Evolutionary conservation across 1,139 yeast genomes (phyloP), one percentile per base, ranked within the genome.

Genomic region (Zygoascus meyerae): DNA sequence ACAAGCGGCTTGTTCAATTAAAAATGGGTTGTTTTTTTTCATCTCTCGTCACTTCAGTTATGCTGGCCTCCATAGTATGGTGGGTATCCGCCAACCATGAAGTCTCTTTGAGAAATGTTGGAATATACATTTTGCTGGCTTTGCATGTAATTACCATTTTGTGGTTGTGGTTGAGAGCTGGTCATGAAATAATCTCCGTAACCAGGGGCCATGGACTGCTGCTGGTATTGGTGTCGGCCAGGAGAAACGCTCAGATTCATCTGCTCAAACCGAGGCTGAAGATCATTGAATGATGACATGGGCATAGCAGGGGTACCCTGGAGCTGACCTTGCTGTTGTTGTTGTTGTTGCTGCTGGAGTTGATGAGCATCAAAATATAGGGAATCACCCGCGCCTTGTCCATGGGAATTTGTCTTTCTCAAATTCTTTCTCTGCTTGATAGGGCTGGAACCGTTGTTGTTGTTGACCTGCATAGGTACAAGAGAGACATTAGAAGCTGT

Each of bases 191-290:
- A 35, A 14, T 35, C 39, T 3, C 29, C n/a, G 10, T 18, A 35
- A 18, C 15, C 15, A 11, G 12, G 39, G 3, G 15, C 38, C 44
- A 40, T 33, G 10, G 21, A 15, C 29, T 33, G 44, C 5, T 40
- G 42, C 32, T 40, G 44, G 32, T 18, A 12, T n/a, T 32, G 36
- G 21, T 40, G 43, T 14, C 35, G 36, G 3, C 43, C 37, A 10
- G 43, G 43, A 8, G 43, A 40, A 15, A 12, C 26, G 5, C 37
- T 12, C 11, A 34, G 30, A 32, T 16, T 15, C 47, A 44, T 5
- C 21, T 48, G 45, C 11, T 41, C 48, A 42, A 49, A 43, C 41
- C 45, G 50, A 12, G 42, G 44, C 15, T 40, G 44, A 41, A 49
- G 26, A 9, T 37, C 45, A 14, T 35, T 36, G 29, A 17, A 44